Evolutionary conservation across 805 yeast species (phyloP).

Genomic region (Starmerella khaoyaiensis): DNA sequence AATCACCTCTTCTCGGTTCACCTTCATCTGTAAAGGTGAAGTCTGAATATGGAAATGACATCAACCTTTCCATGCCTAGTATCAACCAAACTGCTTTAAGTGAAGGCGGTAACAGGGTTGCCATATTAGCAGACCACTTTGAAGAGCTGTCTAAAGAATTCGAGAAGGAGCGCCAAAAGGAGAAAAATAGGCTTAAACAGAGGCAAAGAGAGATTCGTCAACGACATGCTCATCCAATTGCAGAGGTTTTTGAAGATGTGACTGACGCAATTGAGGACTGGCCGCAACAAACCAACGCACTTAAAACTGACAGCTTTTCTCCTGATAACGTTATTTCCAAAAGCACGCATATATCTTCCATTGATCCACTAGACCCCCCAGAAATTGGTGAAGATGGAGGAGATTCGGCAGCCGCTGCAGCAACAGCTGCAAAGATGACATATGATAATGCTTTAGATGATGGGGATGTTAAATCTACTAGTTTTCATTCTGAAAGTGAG

Average conservation of each 20-base stretch:
- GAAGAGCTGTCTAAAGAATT: conserved; percentile 75
- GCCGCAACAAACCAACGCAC: conserved; percentile 5
- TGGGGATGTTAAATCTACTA: conserved; percentile 1
- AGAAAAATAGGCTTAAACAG: conserved; percentile 46
- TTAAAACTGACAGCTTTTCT: background rate
- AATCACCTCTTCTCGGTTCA: background rate
- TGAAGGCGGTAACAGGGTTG: conserved; percentile 22
- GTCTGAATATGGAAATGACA: conserved; percentile 19
- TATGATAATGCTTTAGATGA: background rate
- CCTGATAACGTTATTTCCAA: background rate
- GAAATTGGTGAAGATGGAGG: background rate
- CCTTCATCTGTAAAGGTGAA: conserved; percentile 13
- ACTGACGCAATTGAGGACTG: conserved; percentile 42
- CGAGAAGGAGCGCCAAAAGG: conserved; percentile 72
- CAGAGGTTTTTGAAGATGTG: conserved; percentile 77
- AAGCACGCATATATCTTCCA: background rate
- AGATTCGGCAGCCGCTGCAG: background rate
- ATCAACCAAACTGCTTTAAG: conserved; percentile 35
- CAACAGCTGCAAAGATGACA: background rate
- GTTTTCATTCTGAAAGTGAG: too few species aligned
- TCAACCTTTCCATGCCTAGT: conserved; percentile 27
- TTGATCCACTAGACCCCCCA: background rate
- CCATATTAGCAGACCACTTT: conserved; percentile 45
- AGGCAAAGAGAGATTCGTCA: conserved; percentile 58
- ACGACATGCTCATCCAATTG: conserved; percentile 69